These are phyloP conservation scores for Neocallimastix lanati DNA, from an alignment of 192 early-diverging fungal genomes.

Conservation along the genomic window DNA sequence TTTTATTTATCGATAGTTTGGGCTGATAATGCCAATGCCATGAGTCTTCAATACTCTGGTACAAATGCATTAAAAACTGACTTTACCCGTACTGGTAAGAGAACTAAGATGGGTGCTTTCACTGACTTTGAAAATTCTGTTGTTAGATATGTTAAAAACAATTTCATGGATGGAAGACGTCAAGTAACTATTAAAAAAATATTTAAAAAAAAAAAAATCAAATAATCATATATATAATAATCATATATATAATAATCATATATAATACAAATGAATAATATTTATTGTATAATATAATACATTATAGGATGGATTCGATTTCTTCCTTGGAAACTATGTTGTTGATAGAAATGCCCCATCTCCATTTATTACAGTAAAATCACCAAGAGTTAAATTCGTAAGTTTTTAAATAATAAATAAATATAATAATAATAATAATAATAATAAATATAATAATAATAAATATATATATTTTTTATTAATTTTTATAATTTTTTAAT, in stretches of 20 bases:
- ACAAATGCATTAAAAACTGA: constrained; percentile 97
- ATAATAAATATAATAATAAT: neutral
- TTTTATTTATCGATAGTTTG: constrained; percentile 40
- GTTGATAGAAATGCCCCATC: constrained; percentile 6
- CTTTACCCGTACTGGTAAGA: constrained; percentile 84
- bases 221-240: neutral
- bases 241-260: neutral
- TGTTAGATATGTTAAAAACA: constrained; percentile 78
- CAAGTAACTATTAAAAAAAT: constrained; percentile 23
- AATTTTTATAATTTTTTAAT: neutral
- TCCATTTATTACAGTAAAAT: constrained; percentile 1
- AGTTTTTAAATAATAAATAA: neutral
- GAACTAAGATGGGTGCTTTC: constrained; percentile 61
- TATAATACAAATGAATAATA: neutral
- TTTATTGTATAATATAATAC: neutral
- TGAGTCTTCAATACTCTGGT: constrained; percentile 80
- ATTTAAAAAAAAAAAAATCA: neutral
- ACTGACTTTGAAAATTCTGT: constrained; percentile 66
- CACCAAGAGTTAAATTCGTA: neutral
- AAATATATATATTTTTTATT: neutral
- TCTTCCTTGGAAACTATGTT: constrained; percentile 55
- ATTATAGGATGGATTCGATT: constrained; percentile 61
- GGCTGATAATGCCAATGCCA: constrained; percentile 93
- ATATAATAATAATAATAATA: neutral
- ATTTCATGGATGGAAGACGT: constrained; percentile 81